Conservation (phyloP, 1,284 basidiomycete genomes). For the Omphalotus olearius region DNA sequence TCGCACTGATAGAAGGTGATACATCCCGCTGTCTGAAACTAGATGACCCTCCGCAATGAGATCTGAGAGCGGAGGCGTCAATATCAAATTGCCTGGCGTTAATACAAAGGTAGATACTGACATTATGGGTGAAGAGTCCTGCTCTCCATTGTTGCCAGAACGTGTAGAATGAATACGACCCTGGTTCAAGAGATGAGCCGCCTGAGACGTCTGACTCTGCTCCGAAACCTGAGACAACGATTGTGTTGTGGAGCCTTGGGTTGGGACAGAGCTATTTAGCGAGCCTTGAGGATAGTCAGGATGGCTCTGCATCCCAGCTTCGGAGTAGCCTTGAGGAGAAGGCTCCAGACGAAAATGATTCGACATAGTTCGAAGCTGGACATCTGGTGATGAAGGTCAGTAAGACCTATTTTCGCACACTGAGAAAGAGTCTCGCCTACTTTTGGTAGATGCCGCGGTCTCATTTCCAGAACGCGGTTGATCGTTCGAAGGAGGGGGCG, state of each 20-base stretch:
- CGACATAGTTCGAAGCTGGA: slow-evolving; percentile 21
- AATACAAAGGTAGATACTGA: too few species aligned
- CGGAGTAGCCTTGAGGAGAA: neutral
- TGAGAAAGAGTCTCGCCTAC: slow-evolving; percentile 15
- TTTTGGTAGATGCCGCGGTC: neutral
- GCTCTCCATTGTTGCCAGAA: too few species aligned
- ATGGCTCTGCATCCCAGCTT: neutral
- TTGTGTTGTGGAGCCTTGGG: neutral
- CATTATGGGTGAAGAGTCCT: too few species aligned
- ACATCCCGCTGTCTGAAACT: too few species aligned
- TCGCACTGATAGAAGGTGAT: too few species aligned
- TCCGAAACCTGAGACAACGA: neutral
- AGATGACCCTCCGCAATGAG: too few species aligned
- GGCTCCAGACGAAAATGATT: neutral
- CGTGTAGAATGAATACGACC: too few species aligned
- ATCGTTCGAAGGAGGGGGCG: slow-evolving; percentile 19
- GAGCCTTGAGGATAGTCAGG: neutral
- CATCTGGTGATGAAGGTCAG: slow-evolving; percentile 23
- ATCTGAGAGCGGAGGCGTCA: too few species aligned
- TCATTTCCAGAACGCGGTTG: neutral
- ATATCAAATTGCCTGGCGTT: too few species aligned
- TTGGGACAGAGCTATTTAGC: neutral
- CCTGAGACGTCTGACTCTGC: too few species aligned
- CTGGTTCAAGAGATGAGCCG: neutral
- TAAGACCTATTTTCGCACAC: slow-evolving; percentile 20